A percentile compares a stretch with the other conserved stretches of the same genome.
Evolutionary conservation across 1,284 basidiomycete species (phyloP).

Genomic region (Naganishia cerealis): DNA sequence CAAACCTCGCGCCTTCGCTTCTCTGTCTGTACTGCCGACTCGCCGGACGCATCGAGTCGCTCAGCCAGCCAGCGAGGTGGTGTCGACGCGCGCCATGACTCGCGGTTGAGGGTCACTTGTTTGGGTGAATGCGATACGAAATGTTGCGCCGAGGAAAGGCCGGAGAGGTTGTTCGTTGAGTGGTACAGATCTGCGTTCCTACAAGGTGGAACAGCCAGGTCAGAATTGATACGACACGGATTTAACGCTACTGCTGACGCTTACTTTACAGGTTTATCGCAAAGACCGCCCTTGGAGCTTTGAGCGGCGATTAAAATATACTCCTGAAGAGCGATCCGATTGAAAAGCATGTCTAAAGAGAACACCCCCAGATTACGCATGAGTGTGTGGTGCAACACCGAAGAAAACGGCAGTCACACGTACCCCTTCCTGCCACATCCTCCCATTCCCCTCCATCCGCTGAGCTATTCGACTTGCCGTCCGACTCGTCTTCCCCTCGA

Average conservation of each 20-base stretch:
- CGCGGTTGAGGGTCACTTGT: conserved; percentile 56
- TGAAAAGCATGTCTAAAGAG: conserved; percentile 55
- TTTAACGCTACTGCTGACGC: conserved; percentile 37
- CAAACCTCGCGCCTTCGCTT: conserved; percentile 62
- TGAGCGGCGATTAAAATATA: conserved; percentile 87
- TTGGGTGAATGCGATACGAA: conserved; percentile 61
- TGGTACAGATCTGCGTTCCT: conserved; percentile 84
- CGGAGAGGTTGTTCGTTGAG: conserved; percentile 83
- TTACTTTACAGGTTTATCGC: conserved; percentile 93
- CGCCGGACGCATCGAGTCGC: conserved; percentile 31
- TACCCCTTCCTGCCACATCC: conserved; percentile 37
- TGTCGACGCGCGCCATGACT: conserved; percentile 28
- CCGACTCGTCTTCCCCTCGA: conserved; percentile 40
- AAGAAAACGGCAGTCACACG: background rate
- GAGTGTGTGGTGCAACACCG: background rate
- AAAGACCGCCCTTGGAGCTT: conserved; percentile 75
- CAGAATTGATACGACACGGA: no score
- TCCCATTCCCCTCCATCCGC: conserved; percentile 39
- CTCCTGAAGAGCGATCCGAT: conserved; percentile 71
- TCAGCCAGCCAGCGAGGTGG: conserved; percentile 14
- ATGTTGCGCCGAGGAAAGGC: conserved; percentile 84
- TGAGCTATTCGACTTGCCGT: conserved; percentile 25
- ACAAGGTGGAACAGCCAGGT: background rate
- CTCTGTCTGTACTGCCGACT: conserved; percentile 47
- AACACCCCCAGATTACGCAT: conserved; percentile 54